These are phyloP conservation scores for Stenocarpella maydis DNA, from an alignment of 2,329 filamentous ascomycete genomes.

Conservation along the genomic window DNA sequence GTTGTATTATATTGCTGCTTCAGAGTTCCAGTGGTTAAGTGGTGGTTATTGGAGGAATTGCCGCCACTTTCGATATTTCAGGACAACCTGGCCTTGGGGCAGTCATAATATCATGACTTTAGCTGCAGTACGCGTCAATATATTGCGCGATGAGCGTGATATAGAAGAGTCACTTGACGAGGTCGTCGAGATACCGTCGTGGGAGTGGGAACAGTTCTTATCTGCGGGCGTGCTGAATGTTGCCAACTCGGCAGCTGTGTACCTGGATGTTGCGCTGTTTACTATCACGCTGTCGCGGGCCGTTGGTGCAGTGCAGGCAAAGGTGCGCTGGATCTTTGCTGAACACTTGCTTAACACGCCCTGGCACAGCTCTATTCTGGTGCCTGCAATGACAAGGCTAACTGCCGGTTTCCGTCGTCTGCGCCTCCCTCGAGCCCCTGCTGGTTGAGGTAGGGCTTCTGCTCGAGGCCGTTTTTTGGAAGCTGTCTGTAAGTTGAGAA, in stretches of 20 bases:
- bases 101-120: background rate
- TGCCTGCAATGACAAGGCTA: background rate
- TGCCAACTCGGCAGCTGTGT: conserved; percentile 7
- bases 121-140: background rate
- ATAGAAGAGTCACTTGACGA: background rate
- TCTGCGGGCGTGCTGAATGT: background rate
- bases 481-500: background rate
- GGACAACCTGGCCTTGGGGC: background rate
- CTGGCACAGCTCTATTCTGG: too few relatives aligned
- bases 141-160: too few relatives aligned
- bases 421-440: background rate
- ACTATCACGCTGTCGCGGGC: conserved; percentile 1
- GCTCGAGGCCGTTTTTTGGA: background rate
- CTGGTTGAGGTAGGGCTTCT: background rate
- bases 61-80: conserved; percentile 13
- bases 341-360: too few relatives aligned
- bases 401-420: conserved; percentile 4
- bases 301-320: background rate
- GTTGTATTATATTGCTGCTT: background rate
- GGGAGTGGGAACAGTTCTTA: background rate
- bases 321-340: background rate
- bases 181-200: background rate
- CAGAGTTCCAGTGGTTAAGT: background rate
- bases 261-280: conserved; percentile 13
- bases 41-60: conserved; percentile 10